Evolutionary conservation across 2,329 filamentous ascomycete genomes (phyloP).

Genomic region (Sclerotinia trifoliorum): DNA sequence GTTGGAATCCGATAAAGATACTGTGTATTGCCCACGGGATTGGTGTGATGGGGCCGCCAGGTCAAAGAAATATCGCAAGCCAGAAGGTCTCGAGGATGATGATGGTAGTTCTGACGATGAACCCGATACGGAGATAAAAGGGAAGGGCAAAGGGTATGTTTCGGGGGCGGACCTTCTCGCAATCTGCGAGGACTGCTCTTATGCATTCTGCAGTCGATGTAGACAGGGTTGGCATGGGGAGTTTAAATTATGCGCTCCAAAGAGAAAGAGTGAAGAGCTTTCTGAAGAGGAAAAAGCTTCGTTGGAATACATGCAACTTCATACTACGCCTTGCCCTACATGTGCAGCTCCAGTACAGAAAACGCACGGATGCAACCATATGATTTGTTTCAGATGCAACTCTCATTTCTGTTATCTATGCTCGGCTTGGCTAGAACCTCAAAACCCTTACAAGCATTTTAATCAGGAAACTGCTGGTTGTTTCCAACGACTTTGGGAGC

Average conservation of each 20-base stretch:
- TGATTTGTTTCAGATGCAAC: constrained; percentile 86
- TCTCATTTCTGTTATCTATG: constrained; percentile 97
- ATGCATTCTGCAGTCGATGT: constrained; percentile 79
- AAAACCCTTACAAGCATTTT: constrained; percentile 86
- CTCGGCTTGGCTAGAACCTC: constrained; percentile 76
- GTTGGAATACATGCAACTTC: constrained; percentile 74
- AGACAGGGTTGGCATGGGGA: constrained; percentile 89
- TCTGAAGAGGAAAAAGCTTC: constrained; percentile 83
- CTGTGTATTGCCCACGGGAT: constrained; percentile 84
- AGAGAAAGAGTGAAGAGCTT: constrained; percentile 65
- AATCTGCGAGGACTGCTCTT: constrained; percentile 84
- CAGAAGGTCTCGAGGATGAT: constrained; percentile 60
- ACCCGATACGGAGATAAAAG: constrained; percentile 41
- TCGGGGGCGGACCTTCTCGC: constrained; percentile 62
- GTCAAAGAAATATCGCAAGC: constrained; percentile 71
- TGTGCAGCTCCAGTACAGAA: constrained; percentile 86
- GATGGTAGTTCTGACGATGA: constrained; percentile 58
- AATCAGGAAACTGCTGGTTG: constrained; percentile 70
- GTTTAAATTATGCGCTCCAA: constrained; percentile 66
- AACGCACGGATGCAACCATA: constrained; percentile 92
- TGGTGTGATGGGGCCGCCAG: constrained; percentile 91
- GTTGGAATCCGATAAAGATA: constrained; percentile 87
- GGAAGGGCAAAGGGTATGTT: constrained; percentile 28
- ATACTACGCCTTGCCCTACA: constrained; percentile 87
- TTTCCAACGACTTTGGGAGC: constrained; percentile 85